Conservation (phyloP, 495 filamentous ascomycete genomes). For the Neurospora sp. region DNA sequence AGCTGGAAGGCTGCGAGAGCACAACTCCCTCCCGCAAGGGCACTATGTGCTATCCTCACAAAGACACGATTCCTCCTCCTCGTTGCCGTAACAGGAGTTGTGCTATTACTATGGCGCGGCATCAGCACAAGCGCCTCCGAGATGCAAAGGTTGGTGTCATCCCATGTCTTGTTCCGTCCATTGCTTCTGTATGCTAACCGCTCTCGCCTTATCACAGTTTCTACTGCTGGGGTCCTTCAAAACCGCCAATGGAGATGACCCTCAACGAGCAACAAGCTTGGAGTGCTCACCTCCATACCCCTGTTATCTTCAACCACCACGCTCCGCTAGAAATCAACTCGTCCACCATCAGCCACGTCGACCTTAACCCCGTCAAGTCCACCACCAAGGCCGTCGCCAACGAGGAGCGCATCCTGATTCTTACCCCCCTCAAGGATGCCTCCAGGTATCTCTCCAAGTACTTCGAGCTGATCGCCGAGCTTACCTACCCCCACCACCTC, state of each 20-base stretch:
- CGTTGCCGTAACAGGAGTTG: constrained; percentile 56
- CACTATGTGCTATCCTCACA: constrained; percentile 65
- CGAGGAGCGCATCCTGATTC: constrained; percentile 82
- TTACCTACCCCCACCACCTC: constrained; percentile 89
- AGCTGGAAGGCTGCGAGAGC: constrained; percentile 86
- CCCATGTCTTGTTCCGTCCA: neutral
- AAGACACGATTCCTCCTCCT: constrained; percentile 71
- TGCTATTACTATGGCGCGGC: constrained; percentile 85
- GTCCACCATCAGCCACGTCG: constrained; percentile 60
- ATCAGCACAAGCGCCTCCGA: constrained; percentile 70
- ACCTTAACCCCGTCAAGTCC: constrained; percentile 80
- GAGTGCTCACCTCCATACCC: constrained; percentile 80
- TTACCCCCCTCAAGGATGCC: constrained; percentile 91
- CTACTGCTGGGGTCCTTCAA: constrained; percentile 91
- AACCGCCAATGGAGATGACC: constrained; percentile 88
- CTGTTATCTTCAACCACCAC: constrained; percentile 93
- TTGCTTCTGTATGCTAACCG: constrained; percentile 3
- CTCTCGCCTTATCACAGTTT: constrained; percentile 47
- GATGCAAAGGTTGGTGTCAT: constrained; percentile 71
- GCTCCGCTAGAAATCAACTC: constrained; percentile 74
- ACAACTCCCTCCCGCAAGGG: constrained; percentile 71
- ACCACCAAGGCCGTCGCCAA: constrained; percentile 66
- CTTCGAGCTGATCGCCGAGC: constrained; percentile 82
- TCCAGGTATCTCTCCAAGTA: constrained; percentile 70
- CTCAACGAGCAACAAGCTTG: constrained; percentile 82